These are phyloP conservation scores for Bodo saltans DNA, from an alignment of 78 protist species.

Conservation along the genomic window DNA sequence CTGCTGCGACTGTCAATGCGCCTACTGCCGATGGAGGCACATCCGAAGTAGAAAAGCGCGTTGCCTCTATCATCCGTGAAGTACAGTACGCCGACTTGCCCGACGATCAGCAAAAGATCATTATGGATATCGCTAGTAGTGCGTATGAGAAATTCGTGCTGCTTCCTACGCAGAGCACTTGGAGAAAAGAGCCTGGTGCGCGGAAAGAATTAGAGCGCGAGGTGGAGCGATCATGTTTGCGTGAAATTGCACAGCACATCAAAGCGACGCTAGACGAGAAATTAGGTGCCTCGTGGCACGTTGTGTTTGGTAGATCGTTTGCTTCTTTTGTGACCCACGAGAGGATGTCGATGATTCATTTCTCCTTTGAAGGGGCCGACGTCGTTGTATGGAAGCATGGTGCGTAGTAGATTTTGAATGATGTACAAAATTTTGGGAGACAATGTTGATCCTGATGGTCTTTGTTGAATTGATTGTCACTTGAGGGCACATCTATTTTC, in stretches of 20 bases:
- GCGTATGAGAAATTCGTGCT: not conserved
- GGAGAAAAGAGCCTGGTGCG: not conserved
- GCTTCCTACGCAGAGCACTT: not conserved
- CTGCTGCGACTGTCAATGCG: not conserved
- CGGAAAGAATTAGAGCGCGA: not conserved
- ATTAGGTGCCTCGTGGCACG: constrained; percentile 16
- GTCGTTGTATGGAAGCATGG: constrained; percentile 28
- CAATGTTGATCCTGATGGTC: no score
- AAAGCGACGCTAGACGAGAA: constrained; percentile 6
- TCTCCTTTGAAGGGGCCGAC: not conserved
- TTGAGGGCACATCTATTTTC: no score
- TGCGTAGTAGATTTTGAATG: no score
- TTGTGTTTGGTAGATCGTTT: constrained; percentile 1
- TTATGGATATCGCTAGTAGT: not conserved
- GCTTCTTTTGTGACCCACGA: constrained; percentile 11
- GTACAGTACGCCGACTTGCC: not conserved
- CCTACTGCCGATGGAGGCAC: not conserved
- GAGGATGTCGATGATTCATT: not conserved
- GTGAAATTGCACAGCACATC: constrained; percentile 11
- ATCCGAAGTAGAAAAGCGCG: not conserved
- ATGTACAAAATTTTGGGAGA: no score
- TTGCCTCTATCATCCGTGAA: not conserved
- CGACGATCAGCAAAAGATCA: not conserved
- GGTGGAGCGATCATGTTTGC: not conserved
- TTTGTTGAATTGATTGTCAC: no score